phyloP scores from a whole-genome alignment of 148 eudicot genomes.

The Nepenthes mirabilis region DNA sequence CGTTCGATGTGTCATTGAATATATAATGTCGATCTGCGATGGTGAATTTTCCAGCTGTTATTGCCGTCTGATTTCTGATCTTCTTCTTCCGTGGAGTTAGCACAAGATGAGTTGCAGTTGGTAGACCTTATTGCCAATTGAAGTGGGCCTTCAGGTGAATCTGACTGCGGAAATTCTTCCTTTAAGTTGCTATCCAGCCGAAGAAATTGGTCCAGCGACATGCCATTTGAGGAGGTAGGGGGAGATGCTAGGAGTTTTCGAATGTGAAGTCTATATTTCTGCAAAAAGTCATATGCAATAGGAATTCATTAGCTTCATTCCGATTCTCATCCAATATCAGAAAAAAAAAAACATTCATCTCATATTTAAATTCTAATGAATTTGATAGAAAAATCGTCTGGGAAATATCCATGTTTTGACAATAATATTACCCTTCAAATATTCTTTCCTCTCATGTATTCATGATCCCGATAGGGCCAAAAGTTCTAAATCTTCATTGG shows the following conservation, averaged over 20 bases:
- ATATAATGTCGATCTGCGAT: not conserved
- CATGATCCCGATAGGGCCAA: no score
- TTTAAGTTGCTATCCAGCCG: conserved; percentile 2
- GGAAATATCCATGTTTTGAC: not conserved
- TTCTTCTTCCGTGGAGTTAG: not conserved
- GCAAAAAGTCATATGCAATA: not conserved
- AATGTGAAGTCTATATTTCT: conserved; percentile 54
- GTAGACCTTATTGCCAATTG: conserved; percentile 1
- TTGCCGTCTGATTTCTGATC: conserved; percentile 1
- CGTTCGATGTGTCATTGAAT: no score
- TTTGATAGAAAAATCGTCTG: no score
- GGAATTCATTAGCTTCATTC: no score
- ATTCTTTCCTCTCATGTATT: no score
- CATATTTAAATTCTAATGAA: not conserved
- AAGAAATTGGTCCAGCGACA: not conserved
- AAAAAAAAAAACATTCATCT: not conserved
- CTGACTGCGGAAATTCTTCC: not conserved
- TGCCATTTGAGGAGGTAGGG: not conserved
- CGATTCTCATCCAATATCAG: no score
- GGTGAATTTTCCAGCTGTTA: not conserved
- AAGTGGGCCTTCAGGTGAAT: conserved; percentile 1
- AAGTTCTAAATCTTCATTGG: no score
- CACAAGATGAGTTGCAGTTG: not conserved
- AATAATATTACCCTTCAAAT: not conserved
- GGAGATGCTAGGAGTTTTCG: conserved; percentile 18